A percentile compares a stretch with the other conserved stretches of the same genome.
Evolutionary conservation across 2,329 filamentous ascomycete genomes (phyloP).

Genomic region (Fusarium secorum): DNA sequence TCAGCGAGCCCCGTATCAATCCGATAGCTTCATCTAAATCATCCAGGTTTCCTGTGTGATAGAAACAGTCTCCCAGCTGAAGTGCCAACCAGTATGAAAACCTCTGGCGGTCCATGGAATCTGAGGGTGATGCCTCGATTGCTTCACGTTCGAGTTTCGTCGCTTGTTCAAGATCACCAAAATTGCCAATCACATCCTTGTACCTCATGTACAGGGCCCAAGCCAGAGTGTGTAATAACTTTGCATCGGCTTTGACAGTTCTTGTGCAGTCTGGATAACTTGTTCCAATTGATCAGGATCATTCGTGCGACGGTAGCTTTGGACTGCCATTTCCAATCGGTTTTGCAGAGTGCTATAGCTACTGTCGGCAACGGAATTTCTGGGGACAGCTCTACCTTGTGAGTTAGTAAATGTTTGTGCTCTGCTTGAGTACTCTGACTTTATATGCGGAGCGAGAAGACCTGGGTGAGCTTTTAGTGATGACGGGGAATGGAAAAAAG

Average conservation of each 20-base stretch:
- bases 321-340: accelerated
- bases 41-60: background rate
- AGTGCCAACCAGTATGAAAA: background rate
- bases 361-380: accelerated
- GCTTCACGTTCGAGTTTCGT: background rate
- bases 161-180: background rate
- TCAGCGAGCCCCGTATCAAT: background rate
- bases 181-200: accelerated
- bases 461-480: accelerated
- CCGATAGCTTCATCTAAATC: background rate
- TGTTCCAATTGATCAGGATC: background rate
- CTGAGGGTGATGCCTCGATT: accelerated
- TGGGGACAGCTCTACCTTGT: accelerated
- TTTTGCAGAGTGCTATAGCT: accelerated
- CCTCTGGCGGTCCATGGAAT: background rate
- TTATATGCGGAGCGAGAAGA: accelerated
- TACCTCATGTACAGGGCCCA: background rate
- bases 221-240: background rate
- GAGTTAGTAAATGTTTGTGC: accelerated
- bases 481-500: accelerated
- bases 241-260: accelerated
- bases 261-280: background rate
- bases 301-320: background rate
- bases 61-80: background rate
- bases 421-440: background rate